Evolutionary conservation across 148 eudicot species (phyloP), one percentile per base, ranked within the genome.

Genomic region (Mesembryanthemum crystallinum): DNA sequence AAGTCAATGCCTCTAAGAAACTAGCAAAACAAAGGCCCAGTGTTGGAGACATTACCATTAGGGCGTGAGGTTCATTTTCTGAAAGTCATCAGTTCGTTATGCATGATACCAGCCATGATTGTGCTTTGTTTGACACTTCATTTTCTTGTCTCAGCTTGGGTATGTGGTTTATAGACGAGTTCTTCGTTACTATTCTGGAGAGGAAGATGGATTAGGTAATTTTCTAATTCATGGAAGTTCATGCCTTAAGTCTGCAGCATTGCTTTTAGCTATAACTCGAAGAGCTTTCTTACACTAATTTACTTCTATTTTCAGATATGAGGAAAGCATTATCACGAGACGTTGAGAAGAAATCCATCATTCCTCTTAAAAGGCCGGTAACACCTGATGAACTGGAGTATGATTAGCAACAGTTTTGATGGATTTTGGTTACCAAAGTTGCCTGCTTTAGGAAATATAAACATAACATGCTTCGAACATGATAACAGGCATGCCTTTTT

Each of bases 191-290:
- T 95, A 95, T 81, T 95, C 99, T 18, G 99, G 96, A 52, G 97
- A 95, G 85, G 99, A 95, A 83, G 97, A 92, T 87, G 99, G 97
- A 33, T 85, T 95, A 84, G 99, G 99, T 89, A 83, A 84, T 69
- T 61, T 15, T 8, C 15, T 49, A 24, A 7, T 67, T 25, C 4
- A 25, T 9, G 1, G 8, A 45, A 25, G n/a, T 24, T 17, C 42
- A 25, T 51, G 39, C 13, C 1, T 17, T 10, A 28, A 45, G 12
- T 8, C 49, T 45, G 49, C 4, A 45, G 14, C 49, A 45, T 11
- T 58, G 64, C 32, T 60, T 15, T 17, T 60, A 39, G 25, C 14
- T 27, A 35, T 17, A n/a, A 20, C 39, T 18, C 24, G 5, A 20
- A 57, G 1, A 2, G 2, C 0, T 52, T 18, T 1, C 13, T 29